Conservation (phyloP, 768 basidiomycete species). For the Cantharellus cinnabarinus region DNA sequence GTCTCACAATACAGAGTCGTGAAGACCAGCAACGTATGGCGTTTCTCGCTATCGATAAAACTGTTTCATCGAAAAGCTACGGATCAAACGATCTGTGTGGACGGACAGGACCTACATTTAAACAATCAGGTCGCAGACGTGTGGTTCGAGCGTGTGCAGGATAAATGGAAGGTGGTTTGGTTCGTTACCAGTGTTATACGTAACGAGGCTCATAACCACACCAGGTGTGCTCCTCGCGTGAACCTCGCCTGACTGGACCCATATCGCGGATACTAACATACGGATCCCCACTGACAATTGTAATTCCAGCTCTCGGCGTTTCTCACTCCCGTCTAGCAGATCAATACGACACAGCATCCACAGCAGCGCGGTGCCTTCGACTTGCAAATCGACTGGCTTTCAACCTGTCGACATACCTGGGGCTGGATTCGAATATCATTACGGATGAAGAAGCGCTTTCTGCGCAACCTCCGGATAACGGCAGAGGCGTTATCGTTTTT, state of each 20-base stretch:
- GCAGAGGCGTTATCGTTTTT: conserved; percentile 5
- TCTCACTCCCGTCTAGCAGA: no score
- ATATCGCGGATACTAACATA: conserved; percentile 6
- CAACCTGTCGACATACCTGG: conserved; percentile 5
- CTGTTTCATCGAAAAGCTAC: no score
- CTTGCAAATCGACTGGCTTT: conserved; percentile 4
- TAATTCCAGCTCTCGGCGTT: background rate
- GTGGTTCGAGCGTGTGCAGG: no score
- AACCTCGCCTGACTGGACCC: background rate
- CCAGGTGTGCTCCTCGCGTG: background rate
- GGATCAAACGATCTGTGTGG: no score
- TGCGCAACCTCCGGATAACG: background rate
- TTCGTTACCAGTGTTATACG: background rate
- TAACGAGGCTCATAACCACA: background rate
- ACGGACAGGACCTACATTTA: no score
- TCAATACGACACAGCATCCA: background rate
- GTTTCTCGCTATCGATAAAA: background rate
- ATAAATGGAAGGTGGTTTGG: background rate
- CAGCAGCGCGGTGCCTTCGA: background rate
- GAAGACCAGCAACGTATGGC: conserved; percentile 1
- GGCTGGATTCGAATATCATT: conserved; percentile 3
- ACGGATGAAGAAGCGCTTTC: conserved; percentile 4
- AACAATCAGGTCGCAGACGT: no score
- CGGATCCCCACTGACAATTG: background rate
- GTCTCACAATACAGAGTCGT: background rate